Evolutionary conservation across 352 stramenopile species (phyloP).

Genomic region (Phytophthora pseudosyringae): DNA sequence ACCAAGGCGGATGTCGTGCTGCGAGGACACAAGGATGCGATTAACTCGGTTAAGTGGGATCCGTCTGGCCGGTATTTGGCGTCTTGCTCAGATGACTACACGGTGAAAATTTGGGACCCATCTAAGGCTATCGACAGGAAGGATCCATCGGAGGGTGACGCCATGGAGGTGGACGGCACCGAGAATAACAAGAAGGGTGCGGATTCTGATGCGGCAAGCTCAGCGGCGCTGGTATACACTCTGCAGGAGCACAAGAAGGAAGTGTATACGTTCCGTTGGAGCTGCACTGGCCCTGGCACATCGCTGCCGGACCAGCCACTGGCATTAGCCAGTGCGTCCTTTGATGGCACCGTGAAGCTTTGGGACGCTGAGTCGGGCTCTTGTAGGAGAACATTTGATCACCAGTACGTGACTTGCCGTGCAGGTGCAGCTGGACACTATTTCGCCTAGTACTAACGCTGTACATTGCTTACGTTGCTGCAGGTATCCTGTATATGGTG

Average conservation of each 20-base stretch:
- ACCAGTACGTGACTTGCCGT: constrained; percentile 85
- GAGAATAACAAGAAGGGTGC: constrained; percentile 34
- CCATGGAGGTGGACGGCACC: constrained; percentile 37
- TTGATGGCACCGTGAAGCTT: constrained; percentile 95
- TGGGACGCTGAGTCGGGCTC: constrained; percentile 93
- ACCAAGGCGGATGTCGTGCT: constrained; percentile 82
- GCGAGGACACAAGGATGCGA: constrained; percentile 95
- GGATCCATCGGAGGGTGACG: constrained; percentile 28
- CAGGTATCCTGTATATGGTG: constrained; percentile 88
- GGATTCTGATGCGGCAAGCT: constrained; percentile 33
- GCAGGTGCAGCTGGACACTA: constrained; percentile 1
- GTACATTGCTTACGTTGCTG: constrained; percentile 12
- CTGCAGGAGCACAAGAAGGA: constrained; percentile 94
- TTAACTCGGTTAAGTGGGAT: constrained; percentile 99
- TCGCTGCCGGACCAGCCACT: constrained; percentile 67
- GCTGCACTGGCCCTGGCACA: constrained; percentile 78
- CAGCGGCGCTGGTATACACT: constrained; percentile 71
- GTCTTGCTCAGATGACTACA: constrained; percentile 98
- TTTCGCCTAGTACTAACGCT: constrained; percentile 31
- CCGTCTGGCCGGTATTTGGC: constrained; percentile 93
- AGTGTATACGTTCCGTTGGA: constrained; percentile 95
- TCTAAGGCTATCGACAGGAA: constrained; percentile 40
- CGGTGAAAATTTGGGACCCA: constrained; percentile 97
- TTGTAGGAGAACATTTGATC: constrained; percentile 93
- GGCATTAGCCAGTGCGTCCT: constrained; percentile 94